Evolutionary conservation across 192 early-diverging fungal species (phyloP).

Genomic region (Dimargaris xerosporica): DNA sequence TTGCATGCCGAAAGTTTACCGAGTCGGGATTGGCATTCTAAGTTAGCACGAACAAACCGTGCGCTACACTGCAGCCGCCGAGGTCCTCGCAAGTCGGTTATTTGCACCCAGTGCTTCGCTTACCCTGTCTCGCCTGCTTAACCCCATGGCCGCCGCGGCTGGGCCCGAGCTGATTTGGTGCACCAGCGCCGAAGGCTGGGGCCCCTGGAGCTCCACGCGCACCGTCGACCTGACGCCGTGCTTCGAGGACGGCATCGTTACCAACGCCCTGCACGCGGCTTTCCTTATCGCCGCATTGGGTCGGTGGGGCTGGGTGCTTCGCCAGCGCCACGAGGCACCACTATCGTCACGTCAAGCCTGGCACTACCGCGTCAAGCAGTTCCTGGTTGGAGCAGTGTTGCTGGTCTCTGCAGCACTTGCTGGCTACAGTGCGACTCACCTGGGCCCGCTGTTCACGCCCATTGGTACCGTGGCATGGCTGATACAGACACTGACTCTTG

Average conservation of each 20-base stretch:
- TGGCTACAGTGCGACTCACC: not conserved
- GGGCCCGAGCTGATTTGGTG: no score
- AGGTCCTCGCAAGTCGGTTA: no score
- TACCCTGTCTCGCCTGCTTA: no score
- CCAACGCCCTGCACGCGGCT: conserved; percentile 13
- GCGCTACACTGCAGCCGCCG: no score
- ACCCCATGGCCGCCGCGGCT: no score
- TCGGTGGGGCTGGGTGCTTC: conserved; percentile 9
- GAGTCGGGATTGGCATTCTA: no score
- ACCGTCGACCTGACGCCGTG: conserved; percentile 24
- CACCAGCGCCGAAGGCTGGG: no score
- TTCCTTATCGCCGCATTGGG: conserved; percentile 15
- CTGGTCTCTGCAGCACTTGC: not conserved
- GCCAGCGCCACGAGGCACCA: conserved; percentile 12
- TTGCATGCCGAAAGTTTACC: no score
- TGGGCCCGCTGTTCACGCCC: not conserved
- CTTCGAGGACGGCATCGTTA: conserved; percentile 21
- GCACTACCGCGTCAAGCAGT: conserved; percentile 15
- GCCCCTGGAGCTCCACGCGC: conserved; percentile 21
- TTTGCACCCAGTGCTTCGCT: no score
- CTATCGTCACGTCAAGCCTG: conserved; percentile 11
- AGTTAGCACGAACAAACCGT: no score
- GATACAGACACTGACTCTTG: conserved; percentile 9
- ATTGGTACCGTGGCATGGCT: conserved; percentile 12
- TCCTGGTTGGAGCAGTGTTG: not conserved